Evolutionary conservation across 306 rosid species (phyloP).

Genomic region (Gynostemma pentaphyllum): DNA sequence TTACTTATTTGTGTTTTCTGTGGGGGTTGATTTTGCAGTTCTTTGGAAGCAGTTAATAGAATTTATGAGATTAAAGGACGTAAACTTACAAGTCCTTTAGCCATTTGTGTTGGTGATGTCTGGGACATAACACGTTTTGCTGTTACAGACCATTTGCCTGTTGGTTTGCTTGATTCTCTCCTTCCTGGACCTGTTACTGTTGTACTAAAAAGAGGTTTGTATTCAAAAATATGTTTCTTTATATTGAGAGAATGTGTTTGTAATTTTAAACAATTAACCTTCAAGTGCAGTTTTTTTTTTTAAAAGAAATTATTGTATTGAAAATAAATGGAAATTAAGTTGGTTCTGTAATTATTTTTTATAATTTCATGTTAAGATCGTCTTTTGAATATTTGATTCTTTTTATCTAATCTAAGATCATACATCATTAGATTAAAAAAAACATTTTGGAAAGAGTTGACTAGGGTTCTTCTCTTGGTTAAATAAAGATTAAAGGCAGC

Average conservation of each 20-base stretch:
- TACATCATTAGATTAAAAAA: no score
- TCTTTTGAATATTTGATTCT: background rate
- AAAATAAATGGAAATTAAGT: background rate
- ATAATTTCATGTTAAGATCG: background rate
- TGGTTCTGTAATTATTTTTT: background rate
- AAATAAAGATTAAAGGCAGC: no score
- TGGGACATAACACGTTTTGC: slow-evolving; percentile 55
- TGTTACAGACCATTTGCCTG: slow-evolving; percentile 56
- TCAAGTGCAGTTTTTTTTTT: no score
- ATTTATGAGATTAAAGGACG: slow-evolving; percentile 83
- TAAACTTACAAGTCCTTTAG: slow-evolving; percentile 64
- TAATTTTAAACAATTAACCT: background rate
- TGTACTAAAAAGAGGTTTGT: slow-evolving; percentile 64
- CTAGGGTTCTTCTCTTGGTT: background rate
- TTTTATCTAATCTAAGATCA: background rate
- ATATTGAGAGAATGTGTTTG: background rate
- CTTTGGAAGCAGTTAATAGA: slow-evolving; percentile 56
- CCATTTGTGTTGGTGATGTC: slow-evolving; percentile 73
- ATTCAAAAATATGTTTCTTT: background rate
- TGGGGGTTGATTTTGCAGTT: slow-evolving; percentile 34
- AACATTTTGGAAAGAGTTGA: no score
- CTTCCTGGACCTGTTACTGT: slow-evolving; percentile 95
- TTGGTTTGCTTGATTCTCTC: slow-evolving; percentile 61
- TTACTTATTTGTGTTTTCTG: slow-evolving; percentile 2
- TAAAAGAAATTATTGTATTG: background rate